These are phyloP conservation scores for Tylopilus subfusipes DNA, from an alignment of 768 basidiomycete species.

Conservation along the genomic window DNA sequence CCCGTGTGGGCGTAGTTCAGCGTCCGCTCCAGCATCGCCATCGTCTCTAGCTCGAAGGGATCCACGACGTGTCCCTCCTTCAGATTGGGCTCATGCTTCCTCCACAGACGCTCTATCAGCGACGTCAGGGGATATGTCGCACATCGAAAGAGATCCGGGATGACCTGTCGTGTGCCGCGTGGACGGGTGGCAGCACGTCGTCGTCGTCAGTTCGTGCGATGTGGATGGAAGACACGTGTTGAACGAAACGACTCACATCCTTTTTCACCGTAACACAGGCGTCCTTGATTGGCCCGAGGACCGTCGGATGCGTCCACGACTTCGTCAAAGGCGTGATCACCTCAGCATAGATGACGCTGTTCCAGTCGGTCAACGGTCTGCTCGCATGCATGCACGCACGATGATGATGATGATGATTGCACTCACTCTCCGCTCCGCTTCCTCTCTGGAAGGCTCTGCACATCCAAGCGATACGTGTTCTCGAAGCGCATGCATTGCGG, in stretches of 20 bases:
- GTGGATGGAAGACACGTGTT: too few species aligned
- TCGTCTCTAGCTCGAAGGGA: neutral
- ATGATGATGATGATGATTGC: too few species aligned
- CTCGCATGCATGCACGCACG: too few species aligned
- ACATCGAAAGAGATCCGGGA: neutral
- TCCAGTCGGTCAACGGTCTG: too few species aligned
- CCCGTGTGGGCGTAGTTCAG: too few species aligned
- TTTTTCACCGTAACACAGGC: rapidly evolving
- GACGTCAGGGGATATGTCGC: neutral
- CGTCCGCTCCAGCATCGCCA: too few species aligned
- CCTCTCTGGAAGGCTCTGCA: neutral
- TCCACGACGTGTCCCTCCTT: neutral
- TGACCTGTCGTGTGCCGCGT: neutral
- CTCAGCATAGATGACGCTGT: neutral
- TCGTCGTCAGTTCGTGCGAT: too few species aligned
- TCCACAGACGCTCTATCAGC: neutral
- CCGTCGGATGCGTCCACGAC: neutral
- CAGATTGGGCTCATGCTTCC: neutral
- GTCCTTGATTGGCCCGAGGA: neutral
- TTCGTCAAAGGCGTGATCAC: neutral
- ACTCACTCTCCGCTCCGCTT: neutral
- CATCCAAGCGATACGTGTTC: neutral
- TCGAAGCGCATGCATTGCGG: neutral
- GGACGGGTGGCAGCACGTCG: too few species aligned
- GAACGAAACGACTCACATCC: neutral